These are phyloP conservation scores for Hippophae gyantsensis DNA, from an alignment of 306 rosid genomes.

Conservation along the genomic window DNA sequence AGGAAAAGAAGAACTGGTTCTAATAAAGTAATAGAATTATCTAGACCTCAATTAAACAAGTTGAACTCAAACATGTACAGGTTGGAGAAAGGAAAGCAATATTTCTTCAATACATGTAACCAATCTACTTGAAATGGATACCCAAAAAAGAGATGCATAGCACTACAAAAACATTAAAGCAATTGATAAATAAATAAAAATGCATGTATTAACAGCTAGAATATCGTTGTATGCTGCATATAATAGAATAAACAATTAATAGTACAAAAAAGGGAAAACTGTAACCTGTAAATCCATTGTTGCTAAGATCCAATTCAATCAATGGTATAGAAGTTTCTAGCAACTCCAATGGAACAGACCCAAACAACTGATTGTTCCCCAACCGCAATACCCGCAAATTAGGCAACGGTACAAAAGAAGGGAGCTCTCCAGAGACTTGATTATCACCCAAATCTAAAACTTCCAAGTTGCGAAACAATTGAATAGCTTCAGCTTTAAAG, in stretches of 20 bases:
- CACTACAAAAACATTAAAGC: too few species aligned
- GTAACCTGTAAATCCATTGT: slow-evolving; percentile 80
- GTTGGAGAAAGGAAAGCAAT: too few species aligned
- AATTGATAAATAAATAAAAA: too few species aligned
- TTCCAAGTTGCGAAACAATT: slow-evolving; percentile 52
- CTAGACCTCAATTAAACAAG: too few species aligned
- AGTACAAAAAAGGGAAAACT: slow-evolving; percentile 4
- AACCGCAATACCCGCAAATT: slow-evolving; percentile 52
- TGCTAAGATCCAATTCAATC: slow-evolving; percentile 76
- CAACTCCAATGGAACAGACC: slow-evolving; percentile 57
- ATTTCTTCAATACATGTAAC: too few species aligned
- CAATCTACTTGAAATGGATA: too few species aligned
- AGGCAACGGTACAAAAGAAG: slow-evolving; percentile 50
- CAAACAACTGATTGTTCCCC: slow-evolving; percentile 42
- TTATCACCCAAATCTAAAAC: slow-evolving; percentile 67
- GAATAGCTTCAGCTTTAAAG: slow-evolving; percentile 37
- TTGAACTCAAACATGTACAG: too few species aligned
- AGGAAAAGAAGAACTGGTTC: too few species aligned
- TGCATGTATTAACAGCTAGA: too few species aligned
- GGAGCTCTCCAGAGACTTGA: slow-evolving; percentile 60
- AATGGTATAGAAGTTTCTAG: slow-evolving; percentile 41
- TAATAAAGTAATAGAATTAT: too few species aligned
- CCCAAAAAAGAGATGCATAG: too few species aligned
- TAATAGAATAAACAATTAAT: not conserved
- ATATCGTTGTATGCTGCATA: too few species aligned